Evolutionary conservation across 2,329 filamentous ascomycete species (phyloP).

Genomic region (Talaromyces verruculosus): DNA sequence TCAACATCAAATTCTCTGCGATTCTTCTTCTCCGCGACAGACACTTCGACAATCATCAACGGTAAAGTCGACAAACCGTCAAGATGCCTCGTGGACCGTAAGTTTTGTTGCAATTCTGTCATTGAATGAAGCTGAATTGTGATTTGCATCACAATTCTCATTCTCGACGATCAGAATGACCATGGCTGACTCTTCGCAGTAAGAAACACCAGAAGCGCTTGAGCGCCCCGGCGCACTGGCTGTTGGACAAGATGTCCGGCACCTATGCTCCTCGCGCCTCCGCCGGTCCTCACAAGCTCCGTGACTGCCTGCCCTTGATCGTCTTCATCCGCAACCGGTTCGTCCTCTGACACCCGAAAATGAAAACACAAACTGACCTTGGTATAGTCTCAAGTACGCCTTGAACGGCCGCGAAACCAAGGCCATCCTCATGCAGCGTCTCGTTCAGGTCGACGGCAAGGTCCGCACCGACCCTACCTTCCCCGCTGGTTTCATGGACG

Average conservation of each 20-base stretch:
- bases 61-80: slow-evolving; percentile 44
- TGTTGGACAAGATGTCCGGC: slow-evolving; percentile 99
- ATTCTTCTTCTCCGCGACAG: slow-evolving; percentile 28
- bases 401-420: slow-evolving; percentile 98
- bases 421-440: slow-evolving; percentile 98
- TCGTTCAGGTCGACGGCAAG: slow-evolving; percentile 99
- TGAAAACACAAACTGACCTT: slow-evolving; percentile 2
- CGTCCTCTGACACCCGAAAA: slow-evolving; percentile 23
- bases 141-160: background rate
- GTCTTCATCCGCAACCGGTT: slow-evolving; percentile 86
- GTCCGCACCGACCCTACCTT: slow-evolving; percentile 98
- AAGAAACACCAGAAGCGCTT: slow-evolving; percentile 99
- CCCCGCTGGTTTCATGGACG: slow-evolving; percentile 99
- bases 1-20: slow-evolving; percentile 29
- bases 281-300: slow-evolving; percentile 96
- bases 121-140: background rate
- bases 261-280: slow-evolving; percentile 70
- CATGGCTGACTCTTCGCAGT: slow-evolving; percentile 49
- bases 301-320: slow-evolving; percentile 97
- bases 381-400: slow-evolving; percentile 96
- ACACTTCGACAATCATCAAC: slow-evolving; percentile 40
- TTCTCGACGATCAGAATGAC: background rate
- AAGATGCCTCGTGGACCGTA: slow-evolving; percentile 61
- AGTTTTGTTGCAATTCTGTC: slow-evolving; percentile 36
- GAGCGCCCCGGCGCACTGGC: slow-evolving; percentile 98